Evolutionary conservation across 2,329 filamentous ascomycete species (phyloP).

Genomic region (Zymoseptoria brevis): DNA sequence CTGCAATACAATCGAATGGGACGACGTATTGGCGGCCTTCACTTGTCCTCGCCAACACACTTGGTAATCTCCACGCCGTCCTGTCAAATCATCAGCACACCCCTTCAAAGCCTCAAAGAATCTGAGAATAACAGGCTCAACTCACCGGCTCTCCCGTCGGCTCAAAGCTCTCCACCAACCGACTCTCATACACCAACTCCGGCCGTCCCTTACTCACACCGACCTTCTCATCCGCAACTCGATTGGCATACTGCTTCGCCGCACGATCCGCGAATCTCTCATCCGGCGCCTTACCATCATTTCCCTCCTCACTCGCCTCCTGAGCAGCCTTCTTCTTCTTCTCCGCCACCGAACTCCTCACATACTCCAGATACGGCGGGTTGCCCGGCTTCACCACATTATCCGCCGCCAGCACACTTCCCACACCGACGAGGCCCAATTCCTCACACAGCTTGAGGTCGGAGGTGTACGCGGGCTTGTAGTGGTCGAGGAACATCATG

Average conservation of each 20-base stretch:
- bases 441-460: slow-evolving; percentile 73
- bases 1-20: too few relatives aligned
- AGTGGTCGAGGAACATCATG: slow-evolving; percentile 72
- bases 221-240: slow-evolving; percentile 41
- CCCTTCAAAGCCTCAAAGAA: neutral
- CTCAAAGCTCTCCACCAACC: slow-evolving; percentile 57
- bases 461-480: slow-evolving; percentile 65
- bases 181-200: slow-evolving; percentile 57
- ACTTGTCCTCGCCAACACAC: slow-evolving; percentile 39
- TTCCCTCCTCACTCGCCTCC: slow-evolving; percentile 18
- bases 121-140: slow-evolving; percentile 7
- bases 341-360: slow-evolving; percentile 55
- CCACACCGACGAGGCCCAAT: slow-evolving; percentile 54
- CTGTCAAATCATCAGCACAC: slow-evolving; percentile 32
- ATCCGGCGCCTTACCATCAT: slow-evolving; percentile 27
- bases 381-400: slow-evolving; percentile 67
- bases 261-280: slow-evolving; percentile 38
- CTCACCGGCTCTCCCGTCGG: slow-evolving; percentile 59
- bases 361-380: slow-evolving; percentile 62
- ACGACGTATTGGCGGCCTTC: neutral
- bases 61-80: slow-evolving; percentile 60
- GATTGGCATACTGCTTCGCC: slow-evolving; percentile 42
- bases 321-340: slow-evolving; percentile 45
- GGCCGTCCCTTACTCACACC: slow-evolving; percentile 49
- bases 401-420: slow-evolving; percentile 58